These are phyloP conservation scores for Raffaelea deltoideospora DNA, from an alignment of 2,329 filamentous ascomycete genomes.

Conservation along the genomic window DNA sequence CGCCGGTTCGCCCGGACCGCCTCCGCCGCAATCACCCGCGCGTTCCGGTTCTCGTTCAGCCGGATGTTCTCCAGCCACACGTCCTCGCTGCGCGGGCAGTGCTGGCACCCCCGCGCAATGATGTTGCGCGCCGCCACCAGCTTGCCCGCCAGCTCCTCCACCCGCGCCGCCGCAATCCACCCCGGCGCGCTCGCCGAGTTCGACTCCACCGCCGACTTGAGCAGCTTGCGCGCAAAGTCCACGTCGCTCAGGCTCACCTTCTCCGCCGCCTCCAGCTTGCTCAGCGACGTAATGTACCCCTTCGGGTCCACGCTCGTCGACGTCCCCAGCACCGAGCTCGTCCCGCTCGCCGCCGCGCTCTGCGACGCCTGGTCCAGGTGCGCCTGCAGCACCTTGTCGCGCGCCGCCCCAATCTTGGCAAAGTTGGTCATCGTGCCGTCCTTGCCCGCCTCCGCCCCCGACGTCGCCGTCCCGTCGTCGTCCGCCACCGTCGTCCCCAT, in stretches of 20 bases:
- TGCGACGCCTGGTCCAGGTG: slow-evolving; percentile 58
- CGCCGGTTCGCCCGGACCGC: slow-evolving; percentile 84
- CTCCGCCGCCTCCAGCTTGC: slow-evolving; percentile 64
- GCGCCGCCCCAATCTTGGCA: slow-evolving; percentile 86
- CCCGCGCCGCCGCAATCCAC: slow-evolving; percentile 84
- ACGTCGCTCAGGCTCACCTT: slow-evolving; percentile 87
- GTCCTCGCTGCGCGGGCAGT: slow-evolving; percentile 88
- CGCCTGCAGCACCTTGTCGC: slow-evolving; percentile 89
- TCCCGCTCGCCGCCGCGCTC: slow-evolving; percentile 66
- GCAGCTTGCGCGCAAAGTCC: slow-evolving; percentile 75
- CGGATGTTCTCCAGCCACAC: slow-evolving; percentile 94
- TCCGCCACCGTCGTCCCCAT: slow-evolving; percentile 81
- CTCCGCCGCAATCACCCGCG: slow-evolving; percentile 86
- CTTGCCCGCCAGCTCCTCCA: slow-evolving; percentile 88
- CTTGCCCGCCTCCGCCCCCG: slow-evolving; percentile 17
- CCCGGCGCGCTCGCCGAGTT: slow-evolving; percentile 90
- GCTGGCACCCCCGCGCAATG: slow-evolving; percentile 74
- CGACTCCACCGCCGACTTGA: slow-evolving; percentile 96
- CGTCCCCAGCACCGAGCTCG: slow-evolving; percentile 59
- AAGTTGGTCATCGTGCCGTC: slow-evolving; percentile 97
- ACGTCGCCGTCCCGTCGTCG: slow-evolving; percentile 42
- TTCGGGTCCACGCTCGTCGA: slow-evolving; percentile 87
- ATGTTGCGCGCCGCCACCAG: slow-evolving; percentile 77
- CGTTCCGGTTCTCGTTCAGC: slow-evolving; percentile 81
- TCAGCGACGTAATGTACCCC: slow-evolving; percentile 86